Evolutionary conservation across 306 rosid genomes (phyloP), one percentile per base, ranked within the genome.

Genomic region (Clitoria ternatea): DNA sequence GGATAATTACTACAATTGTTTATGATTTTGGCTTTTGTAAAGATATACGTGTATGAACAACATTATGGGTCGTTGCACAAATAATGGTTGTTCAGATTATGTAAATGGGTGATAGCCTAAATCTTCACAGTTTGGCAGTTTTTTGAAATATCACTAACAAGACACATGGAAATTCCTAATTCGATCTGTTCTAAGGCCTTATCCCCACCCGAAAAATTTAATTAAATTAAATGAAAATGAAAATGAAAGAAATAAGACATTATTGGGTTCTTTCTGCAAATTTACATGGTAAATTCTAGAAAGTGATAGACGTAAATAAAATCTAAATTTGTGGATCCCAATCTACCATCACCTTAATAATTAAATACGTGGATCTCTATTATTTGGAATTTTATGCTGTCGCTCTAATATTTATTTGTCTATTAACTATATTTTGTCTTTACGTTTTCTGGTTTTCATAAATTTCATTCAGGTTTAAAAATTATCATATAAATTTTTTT

Each of bases 21-120:
- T 47, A 45, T 78, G 24, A 54, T 66, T 72, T 42, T 17, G 71
- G 55, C 11, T 29, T 70, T 43, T 72, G 4, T 42, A 24, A 7
- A 12, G n/a, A 59, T 5, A n/a, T 56, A 78, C 75, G 71, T 76
- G 83, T 74, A 49, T 22, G 78, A 37, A 59, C 19, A 29, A 20
- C 74, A 64, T 74, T 77, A 55, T 69, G 80, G 73, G 66, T 73
- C 75, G 32, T 61, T 52, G 15, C 42, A 6, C 70, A 77, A 71
- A 66, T 81, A 55, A 76, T 57, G 43, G 19, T 39, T 70, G 27
- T 26, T 13, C 33, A 37, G 14, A 73, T 36, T 48, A 35, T 63
- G 8, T 24, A 53, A 24, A 72, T 55, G 50, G 4, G 6, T 22
- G 61, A 68, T 67, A 47, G 66, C 73, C 69, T 54, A 36, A 48